Evolutionary conservation across 1,284 basidiomycete genomes (phyloP).

Genomic region (Retiboletus fuscus): DNA sequence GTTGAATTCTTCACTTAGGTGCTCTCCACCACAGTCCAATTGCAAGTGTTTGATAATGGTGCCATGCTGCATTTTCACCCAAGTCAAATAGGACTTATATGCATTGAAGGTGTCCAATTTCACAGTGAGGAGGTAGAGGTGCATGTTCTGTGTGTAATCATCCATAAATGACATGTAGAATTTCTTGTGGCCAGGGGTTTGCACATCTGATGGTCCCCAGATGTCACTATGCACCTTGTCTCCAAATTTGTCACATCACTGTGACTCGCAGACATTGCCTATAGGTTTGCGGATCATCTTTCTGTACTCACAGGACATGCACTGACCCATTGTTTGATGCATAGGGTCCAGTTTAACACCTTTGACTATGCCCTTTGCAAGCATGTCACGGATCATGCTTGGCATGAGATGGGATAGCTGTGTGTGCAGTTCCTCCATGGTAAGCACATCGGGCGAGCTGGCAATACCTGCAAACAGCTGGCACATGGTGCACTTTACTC

Average conservation of each 20-base stretch:
- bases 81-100: neutral
- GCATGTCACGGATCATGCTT: neutral
- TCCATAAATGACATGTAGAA: neutral
- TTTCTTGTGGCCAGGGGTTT: neutral
- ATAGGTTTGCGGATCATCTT: neutral
- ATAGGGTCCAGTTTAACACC: neutral
- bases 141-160: neutral
- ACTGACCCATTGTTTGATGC: slow-evolving; percentile 7
- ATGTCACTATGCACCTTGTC: slow-evolving; percentile 1
- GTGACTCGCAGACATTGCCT: neutral
- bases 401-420: slow-evolving; percentile 7
- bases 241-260: accelerated
- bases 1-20: slow-evolving; percentile 10
- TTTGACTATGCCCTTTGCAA: slow-evolving; percentile 12
- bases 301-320: neutral
- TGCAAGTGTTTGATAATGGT: neutral
- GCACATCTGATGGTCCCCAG: neutral
- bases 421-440: slow-evolving; percentile 20
- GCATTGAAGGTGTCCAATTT: slow-evolving; percentile 11
- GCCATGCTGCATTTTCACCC: neutral
- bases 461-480: neutral
- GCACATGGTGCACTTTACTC: neutral
- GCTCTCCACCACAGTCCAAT: neutral
- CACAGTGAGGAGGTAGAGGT: neutral
- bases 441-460: slow-evolving; percentile 3